A percentile compares a stretch with the other conserved stretches of the same genome.
Conservation (phyloP, 2,329 filamentous ascomycete genomes). For the Neofusicoccum cordaticola region DNA sequence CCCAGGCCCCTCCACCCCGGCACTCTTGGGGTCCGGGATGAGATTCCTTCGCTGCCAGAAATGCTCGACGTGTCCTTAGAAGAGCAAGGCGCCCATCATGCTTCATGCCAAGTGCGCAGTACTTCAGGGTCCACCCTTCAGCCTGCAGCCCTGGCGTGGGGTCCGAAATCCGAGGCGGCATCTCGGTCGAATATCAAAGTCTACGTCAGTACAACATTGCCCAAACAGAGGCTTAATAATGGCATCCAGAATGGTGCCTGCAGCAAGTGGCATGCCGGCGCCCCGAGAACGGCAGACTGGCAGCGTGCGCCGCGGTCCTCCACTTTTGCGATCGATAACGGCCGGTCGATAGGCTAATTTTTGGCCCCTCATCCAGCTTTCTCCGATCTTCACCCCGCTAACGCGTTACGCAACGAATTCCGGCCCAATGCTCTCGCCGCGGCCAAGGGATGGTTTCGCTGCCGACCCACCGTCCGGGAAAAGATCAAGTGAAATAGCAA, state of each 20-base stretch:
- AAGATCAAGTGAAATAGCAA: not conserved
- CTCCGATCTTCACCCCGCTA: conserved; percentile 3
- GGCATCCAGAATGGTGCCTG: too few species aligned
- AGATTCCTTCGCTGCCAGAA: not conserved
- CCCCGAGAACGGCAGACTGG: not conserved
- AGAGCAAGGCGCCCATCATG: not conserved
- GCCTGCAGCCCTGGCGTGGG: not conserved
- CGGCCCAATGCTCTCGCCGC: not conserved
- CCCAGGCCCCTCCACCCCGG: too few species aligned
- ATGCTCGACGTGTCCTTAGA: not conserved
- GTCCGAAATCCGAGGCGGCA: not conserved
- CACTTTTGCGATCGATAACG: not conserved
- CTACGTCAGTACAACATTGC: too few species aligned
- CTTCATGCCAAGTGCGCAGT: not conserved
- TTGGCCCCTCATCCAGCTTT: not conserved
- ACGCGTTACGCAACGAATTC: not conserved
- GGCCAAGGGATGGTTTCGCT: not conserved
- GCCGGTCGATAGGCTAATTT: not conserved
- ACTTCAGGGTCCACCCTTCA: not conserved
- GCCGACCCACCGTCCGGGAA: not conserved
- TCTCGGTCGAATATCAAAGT: not conserved
- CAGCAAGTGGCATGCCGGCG: too few species aligned
- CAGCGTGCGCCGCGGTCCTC: not conserved
- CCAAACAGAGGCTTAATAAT: too few species aligned
- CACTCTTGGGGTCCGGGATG: not conserved